Evolutionary conservation across 768 basidiomycete genomes (phyloP).

Genomic region (Roridomyces roridus): DNA sequence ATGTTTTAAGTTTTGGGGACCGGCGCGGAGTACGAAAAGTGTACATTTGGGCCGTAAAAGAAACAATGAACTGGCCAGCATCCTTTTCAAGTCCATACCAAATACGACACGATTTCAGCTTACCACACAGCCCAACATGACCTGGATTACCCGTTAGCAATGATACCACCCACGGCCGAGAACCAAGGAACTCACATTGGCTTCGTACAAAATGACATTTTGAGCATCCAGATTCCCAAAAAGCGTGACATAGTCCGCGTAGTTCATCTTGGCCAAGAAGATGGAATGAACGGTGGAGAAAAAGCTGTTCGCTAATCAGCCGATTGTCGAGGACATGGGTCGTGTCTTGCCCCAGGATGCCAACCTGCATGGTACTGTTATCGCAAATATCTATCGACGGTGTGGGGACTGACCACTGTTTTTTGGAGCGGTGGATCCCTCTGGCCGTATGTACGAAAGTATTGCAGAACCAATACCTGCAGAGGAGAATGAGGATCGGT

Average conservation of each 20-base stretch:
- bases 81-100: neutral
- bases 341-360: neutral
- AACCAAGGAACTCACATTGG: neutral
- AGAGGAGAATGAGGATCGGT: neutral
- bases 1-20: neutral
- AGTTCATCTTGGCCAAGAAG: neutral
- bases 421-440: neutral
- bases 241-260: neutral
- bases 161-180: neutral
- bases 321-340: neutral
- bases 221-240: neutral
- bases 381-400: neutral
- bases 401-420: neutral
- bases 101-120: too few relatives aligned
- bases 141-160: neutral
- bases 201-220: neutral
- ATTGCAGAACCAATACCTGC: slow-evolving; percentile 5
- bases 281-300: neutral
- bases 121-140: slow-evolving; percentile 6
- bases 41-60: slow-evolving; percentile 5
- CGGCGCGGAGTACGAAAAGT: neutral
- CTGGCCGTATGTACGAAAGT: neutral
- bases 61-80: slow-evolving; percentile 3
- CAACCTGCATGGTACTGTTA: neutral
- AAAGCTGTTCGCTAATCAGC: neutral